These are phyloP conservation scores for Amaranthus palmeri DNA, from an alignment of 148 eudicot genomes.

Conservation along the genomic window DNA sequence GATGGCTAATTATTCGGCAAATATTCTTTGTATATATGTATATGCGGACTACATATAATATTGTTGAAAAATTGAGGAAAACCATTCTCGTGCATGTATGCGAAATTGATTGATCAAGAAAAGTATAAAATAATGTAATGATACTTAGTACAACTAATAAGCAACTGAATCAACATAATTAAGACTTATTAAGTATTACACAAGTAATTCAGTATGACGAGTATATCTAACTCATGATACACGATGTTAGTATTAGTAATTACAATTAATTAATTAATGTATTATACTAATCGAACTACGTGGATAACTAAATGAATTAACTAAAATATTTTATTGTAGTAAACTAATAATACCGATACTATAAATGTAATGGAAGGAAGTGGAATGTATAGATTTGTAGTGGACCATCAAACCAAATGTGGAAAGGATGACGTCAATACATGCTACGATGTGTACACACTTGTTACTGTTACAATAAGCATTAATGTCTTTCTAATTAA, in stretches of 20 bases:
- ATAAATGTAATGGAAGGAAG: neutral
- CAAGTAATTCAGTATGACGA: neutral
- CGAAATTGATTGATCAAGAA: no score
- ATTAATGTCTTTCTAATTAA: constrained; percentile 10
- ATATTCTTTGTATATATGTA: no score
- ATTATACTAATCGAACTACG: constrained; percentile 28
- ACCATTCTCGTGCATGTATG: no score
- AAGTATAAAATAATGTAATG: no score
- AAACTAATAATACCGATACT: no score
- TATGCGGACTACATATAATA: no score
- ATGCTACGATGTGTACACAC: constrained; percentile 1
- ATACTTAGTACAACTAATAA: no score
- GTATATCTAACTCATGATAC: neutral
- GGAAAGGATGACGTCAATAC: constrained; percentile 19
- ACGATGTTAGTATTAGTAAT: constrained; percentile 12
- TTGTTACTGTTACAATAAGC: constrained; percentile 12
- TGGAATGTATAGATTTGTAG: neutral
- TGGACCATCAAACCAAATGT: constrained; percentile 8
- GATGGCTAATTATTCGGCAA: no score
- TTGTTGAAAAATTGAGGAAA: no score
- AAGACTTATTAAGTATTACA: neutral
- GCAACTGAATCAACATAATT: neutral
- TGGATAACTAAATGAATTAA: constrained; percentile 12
- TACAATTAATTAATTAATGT: constrained; percentile 27
- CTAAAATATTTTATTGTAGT: no score